These are phyloP conservation scores for Allium sativum DNA, from an alignment of 106 monocot species.

Conservation along the genomic window DNA sequence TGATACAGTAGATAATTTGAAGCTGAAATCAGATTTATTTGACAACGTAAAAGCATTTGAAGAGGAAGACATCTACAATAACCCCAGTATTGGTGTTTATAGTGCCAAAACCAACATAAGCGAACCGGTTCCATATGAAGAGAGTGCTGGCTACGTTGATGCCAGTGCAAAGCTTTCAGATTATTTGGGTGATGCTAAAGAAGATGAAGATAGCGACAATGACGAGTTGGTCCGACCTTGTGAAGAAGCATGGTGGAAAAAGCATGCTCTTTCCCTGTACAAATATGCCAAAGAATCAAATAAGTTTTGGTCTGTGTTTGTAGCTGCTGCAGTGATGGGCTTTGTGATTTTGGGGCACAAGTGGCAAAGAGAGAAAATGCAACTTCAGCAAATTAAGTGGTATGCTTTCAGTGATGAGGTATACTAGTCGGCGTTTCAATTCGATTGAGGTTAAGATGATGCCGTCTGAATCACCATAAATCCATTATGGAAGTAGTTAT, in stretches of 20 bases:
- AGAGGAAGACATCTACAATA: constrained; percentile 18
- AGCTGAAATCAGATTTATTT: constrained; percentile 30
- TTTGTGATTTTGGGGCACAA: constrained; percentile 61
- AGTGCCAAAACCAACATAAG: constrained; percentile 14
- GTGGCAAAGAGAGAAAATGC: constrained; percentile 61
- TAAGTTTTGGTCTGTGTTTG: constrained; percentile 68
- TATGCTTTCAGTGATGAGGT: constrained; percentile 47
- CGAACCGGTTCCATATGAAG: constrained; percentile 8
- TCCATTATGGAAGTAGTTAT: not conserved
- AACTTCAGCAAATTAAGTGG: constrained; percentile 35
- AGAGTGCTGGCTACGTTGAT: constrained; percentile 5
- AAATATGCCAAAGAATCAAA: constrained; percentile 63
- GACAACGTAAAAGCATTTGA: constrained; percentile 24
- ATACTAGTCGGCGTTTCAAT: not conserved
- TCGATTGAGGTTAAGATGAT: too few relatives aligned
- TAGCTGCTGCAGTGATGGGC: constrained; percentile 76
- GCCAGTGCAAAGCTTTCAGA: constrained; percentile 13
- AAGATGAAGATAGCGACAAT: constrained; percentile 10
- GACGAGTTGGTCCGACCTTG: constrained; percentile 15
- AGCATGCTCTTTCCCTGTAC: constrained; percentile 45
- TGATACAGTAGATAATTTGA: constrained; percentile 10
- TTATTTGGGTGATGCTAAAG: constrained; percentile 8
- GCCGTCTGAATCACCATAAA: too few relatives aligned
- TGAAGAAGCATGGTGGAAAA: constrained; percentile 85
- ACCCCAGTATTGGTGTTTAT: constrained; percentile 18